Base-by-base conservation (phyloP, 2,329 filamentous ascomycete genomes). In the Hypoxylon rubiginosum region DNA sequence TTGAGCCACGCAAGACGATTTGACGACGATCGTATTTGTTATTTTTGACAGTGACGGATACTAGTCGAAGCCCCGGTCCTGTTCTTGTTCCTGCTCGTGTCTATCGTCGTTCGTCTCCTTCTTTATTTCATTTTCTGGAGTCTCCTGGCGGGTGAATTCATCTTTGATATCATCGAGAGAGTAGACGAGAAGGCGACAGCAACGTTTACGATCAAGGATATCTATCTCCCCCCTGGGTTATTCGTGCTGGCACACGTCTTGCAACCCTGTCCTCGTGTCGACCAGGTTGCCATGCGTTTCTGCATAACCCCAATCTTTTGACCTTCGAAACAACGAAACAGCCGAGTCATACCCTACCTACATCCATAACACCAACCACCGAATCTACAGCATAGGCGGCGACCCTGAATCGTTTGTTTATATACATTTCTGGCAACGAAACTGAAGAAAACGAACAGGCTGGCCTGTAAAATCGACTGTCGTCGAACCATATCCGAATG, bases 1-100 rank as follows among this genome's bases (percentile, higher is more conserved):
- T 66, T 68, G 58, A 62, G 48, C 51, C 54, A 55, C 58, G 64
- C 59, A 59, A 43, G 46, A 59, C 34, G 39, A 39, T 57, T 50
- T 28, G 57, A 61, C 19, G 59, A 64, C 34, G 45, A 61, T 66
- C 67, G n/a, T 58, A 48, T 13, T 36, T 64, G 53, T 45, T 54
- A 39, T n/a, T 62, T 58, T 57, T 21, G 45, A 64, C 19, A 43
- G 56, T 52, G 56, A 64, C 21, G 50, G 54, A 64, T 67, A 62
- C 58, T 50, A 57, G 49, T 60, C 30, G 67, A 39, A 45, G 21
- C 67, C 64, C 67, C 53, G 32, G 64, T 53, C 17, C 56, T 45
- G 49, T 66, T 58, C 17, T 51, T 53, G 41, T 58, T 52, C 53
- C 30, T 49, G 34, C 34, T 54, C 21, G 56, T 58, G 62, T 68